Evolutionary conservation across 1,284 basidiomycete species (phyloP).

Genomic region (Stygiomarasmius scandens): DNA sequence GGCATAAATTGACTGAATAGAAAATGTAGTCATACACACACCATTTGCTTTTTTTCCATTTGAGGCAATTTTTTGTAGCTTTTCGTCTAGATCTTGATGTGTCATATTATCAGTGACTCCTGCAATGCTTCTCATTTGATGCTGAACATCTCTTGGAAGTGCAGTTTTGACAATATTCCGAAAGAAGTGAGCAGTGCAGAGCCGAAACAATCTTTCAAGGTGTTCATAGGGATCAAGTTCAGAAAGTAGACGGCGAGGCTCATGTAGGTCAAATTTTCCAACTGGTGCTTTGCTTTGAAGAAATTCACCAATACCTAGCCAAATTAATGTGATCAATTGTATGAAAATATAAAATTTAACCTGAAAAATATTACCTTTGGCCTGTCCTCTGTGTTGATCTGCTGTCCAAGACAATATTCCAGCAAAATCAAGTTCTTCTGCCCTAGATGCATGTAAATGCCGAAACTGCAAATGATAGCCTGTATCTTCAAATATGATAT

Average conservation of each 20-base stretch:
- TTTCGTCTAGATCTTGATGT: too few species aligned
- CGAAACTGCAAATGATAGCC: slow-evolving; percentile 14
- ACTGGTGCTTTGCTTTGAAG: slow-evolving; percentile 12
- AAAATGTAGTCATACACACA: too few species aligned
- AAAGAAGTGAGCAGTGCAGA: slow-evolving; percentile 15
- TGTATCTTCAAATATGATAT: slow-evolving; percentile 18
- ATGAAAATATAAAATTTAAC: not conserved
- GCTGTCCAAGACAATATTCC: slow-evolving; percentile 13
- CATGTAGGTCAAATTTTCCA: slow-evolving; percentile 11
- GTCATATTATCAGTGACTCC: slow-evolving; percentile 17
- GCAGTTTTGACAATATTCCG: slow-evolving; percentile 12
- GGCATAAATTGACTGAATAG: too few species aligned
- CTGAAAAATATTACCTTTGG: slow-evolving; percentile 12
- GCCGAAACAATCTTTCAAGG: slow-evolving; percentile 16
- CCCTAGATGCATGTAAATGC: slow-evolving; percentile 6
- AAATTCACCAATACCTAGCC: slow-evolving; percentile 19
- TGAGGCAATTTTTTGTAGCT: slow-evolving; percentile 3
- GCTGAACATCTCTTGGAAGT: slow-evolving; percentile 10
- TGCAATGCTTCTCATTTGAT: slow-evolving; percentile 17
- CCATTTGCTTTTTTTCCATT: too few species aligned
- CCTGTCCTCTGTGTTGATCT: slow-evolving; percentile 21
- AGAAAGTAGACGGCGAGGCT: slow-evolving; percentile 11
- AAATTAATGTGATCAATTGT: not conserved
- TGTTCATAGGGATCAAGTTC: slow-evolving; percentile 18
- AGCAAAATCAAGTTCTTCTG: slow-evolving; percentile 1